Conservation (phyloP, 2,329 filamentous ascomycete genomes). For the Trichophyton equinum region DNA sequence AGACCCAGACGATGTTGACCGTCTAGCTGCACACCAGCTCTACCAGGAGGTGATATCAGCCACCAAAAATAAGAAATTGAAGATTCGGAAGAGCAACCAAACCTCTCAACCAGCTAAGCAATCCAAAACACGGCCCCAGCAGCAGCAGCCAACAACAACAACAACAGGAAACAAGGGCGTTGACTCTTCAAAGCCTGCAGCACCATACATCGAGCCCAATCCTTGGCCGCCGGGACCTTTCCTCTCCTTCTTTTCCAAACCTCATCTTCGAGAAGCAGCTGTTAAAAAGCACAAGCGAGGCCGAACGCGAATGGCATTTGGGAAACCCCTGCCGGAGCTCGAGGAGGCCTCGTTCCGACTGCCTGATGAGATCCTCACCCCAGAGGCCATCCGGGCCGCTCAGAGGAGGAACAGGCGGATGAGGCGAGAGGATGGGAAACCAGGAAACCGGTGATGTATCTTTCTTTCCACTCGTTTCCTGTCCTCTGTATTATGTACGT, state of each 20-base stretch:
- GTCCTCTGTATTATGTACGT: not conserved
- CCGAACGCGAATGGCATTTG: slow-evolving; percentile 66
- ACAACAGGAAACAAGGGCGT: slow-evolving; percentile 6
- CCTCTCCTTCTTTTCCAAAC: slow-evolving; percentile 75
- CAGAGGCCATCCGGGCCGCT: slow-evolving; percentile 31
- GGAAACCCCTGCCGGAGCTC: slow-evolving; percentile 63
- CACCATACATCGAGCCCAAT: slow-evolving; percentile 16
- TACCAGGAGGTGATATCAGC: slow-evolving; percentile 49
- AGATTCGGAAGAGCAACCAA: not conserved
- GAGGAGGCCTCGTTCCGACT: slow-evolving; percentile 60
- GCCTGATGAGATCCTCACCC: slow-evolving; percentile 46
- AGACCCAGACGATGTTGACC: slow-evolving; percentile 58
- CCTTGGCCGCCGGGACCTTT: slow-evolving; percentile 46
- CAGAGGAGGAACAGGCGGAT: slow-evolving; percentile 28
- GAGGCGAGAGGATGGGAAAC: slow-evolving; percentile 19
- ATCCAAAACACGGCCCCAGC: not conserved
- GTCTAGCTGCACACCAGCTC: slow-evolving; percentile 59
- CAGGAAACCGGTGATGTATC: not conserved
- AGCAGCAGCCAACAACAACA: not conserved
- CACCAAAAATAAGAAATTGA: not conserved
- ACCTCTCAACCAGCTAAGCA: not conserved
- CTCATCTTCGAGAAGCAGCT: slow-evolving; percentile 65
- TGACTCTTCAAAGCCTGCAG: slow-evolving; percentile 13
- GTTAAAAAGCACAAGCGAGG: slow-evolving; percentile 59
- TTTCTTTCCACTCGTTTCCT: not conserved